Conservation (phyloP, 1,139 yeast species). For the Saccharomyces hybrid region DNA sequence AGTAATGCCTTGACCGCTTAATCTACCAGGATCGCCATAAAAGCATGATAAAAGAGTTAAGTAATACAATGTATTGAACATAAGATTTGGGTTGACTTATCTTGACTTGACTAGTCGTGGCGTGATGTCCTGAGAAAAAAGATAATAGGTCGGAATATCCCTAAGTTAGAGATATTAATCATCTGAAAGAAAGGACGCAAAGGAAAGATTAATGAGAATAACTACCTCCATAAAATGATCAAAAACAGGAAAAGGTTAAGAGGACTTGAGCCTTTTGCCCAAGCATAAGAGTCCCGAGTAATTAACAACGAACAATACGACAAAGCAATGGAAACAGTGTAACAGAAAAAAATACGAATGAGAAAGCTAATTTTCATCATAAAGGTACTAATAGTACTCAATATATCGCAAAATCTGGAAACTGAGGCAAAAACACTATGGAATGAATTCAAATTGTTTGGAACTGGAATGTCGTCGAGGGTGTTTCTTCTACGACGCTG, state of each 20-base stretch:
- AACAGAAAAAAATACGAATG: slow-evolving; percentile 3
- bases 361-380: background rate
- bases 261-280: background rate
- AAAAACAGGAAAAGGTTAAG: slow-evolving; percentile 15
- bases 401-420: background rate
- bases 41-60: too few relatives aligned
- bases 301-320: slow-evolving; percentile 29
- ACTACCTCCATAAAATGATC: too few relatives aligned
- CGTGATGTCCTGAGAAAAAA: too few relatives aligned
- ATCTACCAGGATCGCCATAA: too few relatives aligned
- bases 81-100: too few relatives aligned
- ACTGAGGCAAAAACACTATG: slow-evolving; percentile 48
- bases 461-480: slow-evolving; percentile 24
- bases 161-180: background rate
- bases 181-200: background rate
- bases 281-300: background rate
- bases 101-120: too few relatives aligned
- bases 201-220: background rate
- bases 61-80: too few relatives aligned
- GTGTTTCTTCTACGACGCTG: slow-evolving; percentile 38
- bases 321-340: background rate
- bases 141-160: too few relatives aligned
- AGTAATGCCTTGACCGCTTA: too few relatives aligned
- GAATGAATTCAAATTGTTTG: slow-evolving; percentile 37
- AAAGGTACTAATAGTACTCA: background rate